These are phyloP conservation scores for Striga asiatica DNA, from an alignment of 257 asterid species.

Conservation along the genomic window DNA sequence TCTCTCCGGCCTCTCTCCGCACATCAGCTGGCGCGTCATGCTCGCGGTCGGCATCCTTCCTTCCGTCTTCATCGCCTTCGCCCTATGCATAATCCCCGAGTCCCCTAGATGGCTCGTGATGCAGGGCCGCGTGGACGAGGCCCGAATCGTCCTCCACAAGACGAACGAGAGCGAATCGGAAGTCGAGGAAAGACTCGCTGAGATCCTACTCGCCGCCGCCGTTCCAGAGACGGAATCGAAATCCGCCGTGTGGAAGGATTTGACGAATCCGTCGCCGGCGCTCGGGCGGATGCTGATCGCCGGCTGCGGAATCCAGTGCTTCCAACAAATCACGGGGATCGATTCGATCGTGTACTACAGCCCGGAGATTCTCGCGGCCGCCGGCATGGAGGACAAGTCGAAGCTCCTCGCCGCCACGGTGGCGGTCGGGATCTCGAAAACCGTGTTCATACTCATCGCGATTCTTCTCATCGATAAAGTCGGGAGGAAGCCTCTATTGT, in stretches of 20 bases:
- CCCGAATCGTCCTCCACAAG: slow-evolving; percentile 54
- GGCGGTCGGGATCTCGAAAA: slow-evolving; percentile 78
- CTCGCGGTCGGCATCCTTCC: slow-evolving; percentile 84
- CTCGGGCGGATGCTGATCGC: slow-evolving; percentile 61
- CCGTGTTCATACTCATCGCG: slow-evolving; percentile 57
- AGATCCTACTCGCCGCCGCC: slow-evolving; percentile 66
- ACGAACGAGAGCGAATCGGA: slow-evolving; percentile 68
- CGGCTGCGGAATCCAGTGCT: slow-evolving; percentile 83
- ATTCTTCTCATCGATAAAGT: slow-evolving; percentile 63
- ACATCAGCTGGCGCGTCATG: slow-evolving; percentile 79
- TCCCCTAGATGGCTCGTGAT: slow-evolving; percentile 85
- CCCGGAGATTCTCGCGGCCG: slow-evolving; percentile 65
- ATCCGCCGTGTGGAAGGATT: slow-evolving; percentile 74
- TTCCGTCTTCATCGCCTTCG: slow-evolving; percentile 60
- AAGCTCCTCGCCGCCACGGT: slow-evolving; percentile 83
- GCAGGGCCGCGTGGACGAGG: slow-evolving; percentile 63
- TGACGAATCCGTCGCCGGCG: slow-evolving; percentile 60
- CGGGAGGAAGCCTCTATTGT: slow-evolving; percentile 82
- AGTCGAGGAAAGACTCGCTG: slow-evolving; percentile 71
- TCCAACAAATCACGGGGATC: slow-evolving; percentile 83
- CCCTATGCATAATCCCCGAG: slow-evolving; percentile 69
- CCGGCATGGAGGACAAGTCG: slow-evolving; percentile 54
- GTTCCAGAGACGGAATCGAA: no score
- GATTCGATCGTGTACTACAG: slow-evolving; percentile 94
- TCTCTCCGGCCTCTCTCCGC: slow-evolving; percentile 61